Evolutionary conservation across 352 stramenopile species (phyloP).

Genomic region (Phytopythium sindhum): DNA sequence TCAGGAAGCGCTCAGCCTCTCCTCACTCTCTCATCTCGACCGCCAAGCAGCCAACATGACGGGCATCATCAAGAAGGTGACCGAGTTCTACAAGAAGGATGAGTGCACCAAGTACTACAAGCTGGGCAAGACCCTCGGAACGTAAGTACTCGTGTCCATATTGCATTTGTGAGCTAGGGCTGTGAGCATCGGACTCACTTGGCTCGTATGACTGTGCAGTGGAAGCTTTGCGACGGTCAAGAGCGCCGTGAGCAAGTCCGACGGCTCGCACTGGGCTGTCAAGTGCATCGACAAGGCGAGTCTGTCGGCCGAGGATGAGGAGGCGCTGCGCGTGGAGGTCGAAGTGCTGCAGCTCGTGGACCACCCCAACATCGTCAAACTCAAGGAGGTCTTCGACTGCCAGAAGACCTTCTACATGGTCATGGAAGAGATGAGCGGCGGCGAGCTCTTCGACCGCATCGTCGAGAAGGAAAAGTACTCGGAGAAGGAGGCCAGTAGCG

Average conservation of each 20-base stretch:
- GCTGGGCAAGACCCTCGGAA: constrained; percentile 84
- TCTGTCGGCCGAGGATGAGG: constrained; percentile 75
- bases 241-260: constrained; percentile 69
- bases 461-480: constrained; percentile 91
- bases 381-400: constrained; percentile 88
- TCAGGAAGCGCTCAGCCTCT: not conserved
- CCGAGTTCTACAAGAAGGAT: constrained; percentile 87
- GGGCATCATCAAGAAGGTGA: constrained; percentile 82
- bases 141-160: constrained; percentile 46
- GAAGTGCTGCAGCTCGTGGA: constrained; percentile 80
- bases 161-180: not conserved
- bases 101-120: constrained; percentile 90
- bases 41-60: constrained; percentile 36
- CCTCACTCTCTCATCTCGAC: not conserved
- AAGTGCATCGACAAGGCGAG: constrained; percentile 86
- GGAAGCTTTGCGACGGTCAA: constrained; percentile 87
- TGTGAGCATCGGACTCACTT: not conserved
- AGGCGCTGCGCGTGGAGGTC: constrained; percentile 79
- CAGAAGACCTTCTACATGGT: constrained; percentile 91
- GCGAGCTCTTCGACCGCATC: constrained; percentile 92
- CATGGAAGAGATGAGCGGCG: constrained; percentile 90
- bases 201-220: constrained; percentile 14
- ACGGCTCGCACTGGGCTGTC: constrained; percentile 77
- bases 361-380: constrained; percentile 85
- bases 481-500: constrained; percentile 79